These are phyloP conservation scores for Strobilomyces echinocephalus DNA, from an alignment of 768 basidiomycete species.

Conservation along the genomic window DNA sequence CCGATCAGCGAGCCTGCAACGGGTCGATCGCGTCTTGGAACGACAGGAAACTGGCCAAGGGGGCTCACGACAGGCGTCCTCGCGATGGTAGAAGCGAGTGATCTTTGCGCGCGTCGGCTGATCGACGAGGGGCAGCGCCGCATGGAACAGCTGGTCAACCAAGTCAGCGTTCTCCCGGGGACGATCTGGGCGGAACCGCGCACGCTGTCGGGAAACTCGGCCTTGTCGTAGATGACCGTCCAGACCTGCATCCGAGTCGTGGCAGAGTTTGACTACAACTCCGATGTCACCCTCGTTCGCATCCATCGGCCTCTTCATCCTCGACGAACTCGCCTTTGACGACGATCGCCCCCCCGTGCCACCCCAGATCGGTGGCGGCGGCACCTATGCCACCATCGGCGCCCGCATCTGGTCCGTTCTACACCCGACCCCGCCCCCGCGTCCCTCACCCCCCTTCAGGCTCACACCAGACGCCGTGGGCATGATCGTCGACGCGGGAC, in stretches of 20 bases:
- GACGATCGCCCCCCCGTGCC: conserved; percentile 30
- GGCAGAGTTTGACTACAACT: conserved; percentile 18
- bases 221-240: conserved; percentile 35
- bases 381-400: conserved; percentile 76
- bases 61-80: conserved; percentile 60
- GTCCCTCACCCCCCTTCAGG: conserved; percentile 37
- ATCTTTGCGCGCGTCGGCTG: conserved; percentile 51
- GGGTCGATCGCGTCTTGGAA: background rate
- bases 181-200: conserved; percentile 8
- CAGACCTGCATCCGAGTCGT: conserved; percentile 45
- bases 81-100: conserved; percentile 61
- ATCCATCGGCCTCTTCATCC: conserved; percentile 87
- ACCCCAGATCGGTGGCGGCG: conserved; percentile 80
- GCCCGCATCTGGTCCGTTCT: conserved; percentile 67
- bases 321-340: conserved; percentile 60
- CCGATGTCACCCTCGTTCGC: conserved; percentile 39
- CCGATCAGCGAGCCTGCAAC: conserved; percentile 71
- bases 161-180: background rate
- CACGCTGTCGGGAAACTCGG: conserved; percentile 34
- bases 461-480: conserved; percentile 59
- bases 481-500: conserved; percentile 81
- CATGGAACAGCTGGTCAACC: conserved; percentile 52
- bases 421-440: background rate
- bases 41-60: background rate
- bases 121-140: conserved; percentile 56